Base-by-base conservation (phyloP, 2,329 filamentous ascomycete species). In the Fusarium sp. region DNA sequence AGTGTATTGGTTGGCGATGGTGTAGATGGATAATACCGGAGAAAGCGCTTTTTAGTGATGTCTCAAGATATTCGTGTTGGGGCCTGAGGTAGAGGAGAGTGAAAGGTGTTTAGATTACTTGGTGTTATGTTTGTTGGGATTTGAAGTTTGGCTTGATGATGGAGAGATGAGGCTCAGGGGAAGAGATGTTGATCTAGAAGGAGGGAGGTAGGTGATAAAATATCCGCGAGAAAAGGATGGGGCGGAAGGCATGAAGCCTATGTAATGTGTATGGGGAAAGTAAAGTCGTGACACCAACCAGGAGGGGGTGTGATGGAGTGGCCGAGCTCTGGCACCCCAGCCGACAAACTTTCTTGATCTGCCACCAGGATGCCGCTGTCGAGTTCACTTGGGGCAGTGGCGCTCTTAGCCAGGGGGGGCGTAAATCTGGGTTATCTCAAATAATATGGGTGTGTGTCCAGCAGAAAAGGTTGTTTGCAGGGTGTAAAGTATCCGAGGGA, bases 311-410 rank as follows among this genome's bases (percentile, higher is more conserved):
- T 40, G 49, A 54, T 60, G 58, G 58, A 58, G 54, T 64, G 50
- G 46, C 50, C 60, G 54, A 61, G 40, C 56, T 36, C 43, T 35
- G 33, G 15, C 61, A 42, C 63, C 41, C 56, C 50, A 27, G 50
- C 49, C 51, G 61, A 64, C 68, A 73, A 62, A 70, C 63, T 70
- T 72, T 72, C 68, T 72, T 66, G 72, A 74, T 74, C 70, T 72
- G 54, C 69, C 67, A 67, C 72, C 50, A 58, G 72, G 72, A 74
- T 73, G 66, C 61, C 60, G 64, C 64, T 74, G 70, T 72, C 68
- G 72, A 73, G 69, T 71, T 59, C 61, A 62, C 58, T 55, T 62
- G 42, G 66, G 43, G 50, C 55, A 67, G 69, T 64, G 67, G 66
- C 69, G 69, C 58, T 57, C 18, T 57, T 50, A 33, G 40, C 42